Evolutionary conservation across 495 filamentous ascomycete genomes (phyloP), one percentile per base, ranked within the genome.

Genomic region (Bacidia rubella): DNA sequence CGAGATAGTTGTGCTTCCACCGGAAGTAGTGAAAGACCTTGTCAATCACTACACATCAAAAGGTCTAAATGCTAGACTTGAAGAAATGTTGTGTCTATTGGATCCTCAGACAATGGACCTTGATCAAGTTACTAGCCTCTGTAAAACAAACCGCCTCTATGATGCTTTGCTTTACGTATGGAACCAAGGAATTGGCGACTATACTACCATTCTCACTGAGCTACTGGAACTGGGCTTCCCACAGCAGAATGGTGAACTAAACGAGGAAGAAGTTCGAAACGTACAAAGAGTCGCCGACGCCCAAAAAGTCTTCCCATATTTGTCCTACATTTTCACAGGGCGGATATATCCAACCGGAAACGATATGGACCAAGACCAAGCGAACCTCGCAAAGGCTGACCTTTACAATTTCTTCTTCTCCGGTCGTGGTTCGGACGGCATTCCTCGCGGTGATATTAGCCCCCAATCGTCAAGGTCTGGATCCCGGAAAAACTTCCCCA

Each of bases 111-210:
- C 87, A 2, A 82, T 97, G 67, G 92, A 98, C 59, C 83, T 97
- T 61, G 89, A 98, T 60, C 89, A 96, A 63, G 79, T 90, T 45
- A 95, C 88, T 0, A 79, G 77, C 15, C 75, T 98, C 2, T 98
- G 93, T 74, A 92, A 89, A 60, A 81, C 87, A 56, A 79, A 96
- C 59, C 77, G 83, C 49, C 79, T 98, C 4, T 97, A 94, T 60
- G 93, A 98, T 70, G 92, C 93, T 11, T 79, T 95, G 58, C 86
- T 95, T 47, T 97, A 97, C 65, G 86, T 97, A 53, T 98, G 92
- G 90, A 96, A 92, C 49, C 83, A 86, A 64, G 88, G 85, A 29
- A 66, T 98, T 23, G 70, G 69, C 57, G 92, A 98, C 66, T 94
- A 90, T 58, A 83, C 95, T 51, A 90, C 90, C 0, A 90, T 90